These are phyloP conservation scores for Flaveria floridana DNA, from an alignment of 140 eudicot genomes.

Conservation along the genomic window DNA sequence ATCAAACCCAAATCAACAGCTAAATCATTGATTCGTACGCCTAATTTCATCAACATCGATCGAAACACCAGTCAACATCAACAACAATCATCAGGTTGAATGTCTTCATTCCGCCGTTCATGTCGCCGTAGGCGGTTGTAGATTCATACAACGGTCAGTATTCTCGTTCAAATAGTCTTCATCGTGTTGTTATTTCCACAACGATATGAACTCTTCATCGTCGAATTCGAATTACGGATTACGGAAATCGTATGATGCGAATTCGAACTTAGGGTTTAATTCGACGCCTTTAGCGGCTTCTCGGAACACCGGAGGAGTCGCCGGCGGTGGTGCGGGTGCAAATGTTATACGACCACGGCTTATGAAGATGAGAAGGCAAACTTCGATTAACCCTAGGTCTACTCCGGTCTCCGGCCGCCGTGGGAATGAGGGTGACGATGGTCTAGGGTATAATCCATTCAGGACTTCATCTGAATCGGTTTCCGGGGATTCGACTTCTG, in stretches of 20 bases:
- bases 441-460: constrained; percentile 52
- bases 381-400: constrained; percentile 33
- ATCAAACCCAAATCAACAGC: constrained; percentile 29
- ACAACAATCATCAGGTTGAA: constrained; percentile 35
- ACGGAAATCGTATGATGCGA: constrained; percentile 23
- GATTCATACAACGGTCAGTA: constrained; percentile 28
- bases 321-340: constrained; percentile 25
- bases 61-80: constrained; percentile 25
- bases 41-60: constrained; percentile 17
- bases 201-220: constrained; percentile 35
- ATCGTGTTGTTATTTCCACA: no score
- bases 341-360: constrained; percentile 55
- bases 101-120: constrained; percentile 31
- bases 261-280: constrained; percentile 31
- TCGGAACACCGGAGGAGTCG: background rate
- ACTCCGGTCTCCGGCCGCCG: constrained; percentile 15
- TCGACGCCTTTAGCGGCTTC: constrained; percentile 23
- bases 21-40: background rate
- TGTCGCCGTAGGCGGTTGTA: constrained; percentile 34
- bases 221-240: constrained; percentile 38
- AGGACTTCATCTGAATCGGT: constrained; percentile 24
- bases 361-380: constrained; percentile 49
- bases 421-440: constrained; percentile 10
- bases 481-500: constrained; percentile 3
- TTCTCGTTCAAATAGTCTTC: background rate